Base-by-base conservation (phyloP, 768 basidiomycete genomes). In the Tricholoma saponaceum region DNA sequence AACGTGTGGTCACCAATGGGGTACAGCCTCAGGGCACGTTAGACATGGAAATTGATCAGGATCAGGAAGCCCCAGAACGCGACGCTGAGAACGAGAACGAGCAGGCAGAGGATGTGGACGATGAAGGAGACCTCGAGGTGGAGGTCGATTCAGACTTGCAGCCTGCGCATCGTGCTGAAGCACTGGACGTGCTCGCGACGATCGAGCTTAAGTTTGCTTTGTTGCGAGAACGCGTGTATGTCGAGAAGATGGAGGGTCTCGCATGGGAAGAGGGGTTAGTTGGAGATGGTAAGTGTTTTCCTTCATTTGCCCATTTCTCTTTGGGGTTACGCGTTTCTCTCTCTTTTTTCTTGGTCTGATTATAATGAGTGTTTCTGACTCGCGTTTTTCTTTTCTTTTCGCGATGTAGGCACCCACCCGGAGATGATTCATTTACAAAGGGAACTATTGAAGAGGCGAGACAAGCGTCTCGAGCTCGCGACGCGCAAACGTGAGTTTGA, bases 171-270 rank as follows among this genome's bases (percentile, higher is more conserved):
- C 81, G 92, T 20, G 87, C 86, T 3, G 94, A 96, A 65, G 94
- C 94, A 0, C 80, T 98, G 57, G 93, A 95, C 58, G 87, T 89
- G 0, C 76, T 98, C 6, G 89, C 95, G 3, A 81, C 79, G 46
- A 95, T 99, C 63, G 96, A 99, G 67, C 84, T 98, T 72, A 92
- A 91, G 66, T 97, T 95, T 70, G 95, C 95, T 0, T 73, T 89
- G 30, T 71, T 98, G 56, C 75, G 96, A 49, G 95, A 98, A 69
- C 79, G 85, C 51, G 78, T 98, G 14, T 98, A 95, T 69, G 79
- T 98, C 18, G 96, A 98, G 74, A 90, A 95, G 69, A 94, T 98
- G 92, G 90, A 94, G 39, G 85, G 83, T 4, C 75, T 96, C 7
- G 88, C 90, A 32, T 89, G 87, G 83, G 96, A 98, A 70, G 94